These are phyloP conservation scores for Fusarium marasasianum DNA, from an alignment of 2,329 filamentous ascomycete species.

Conservation along the genomic window DNA sequence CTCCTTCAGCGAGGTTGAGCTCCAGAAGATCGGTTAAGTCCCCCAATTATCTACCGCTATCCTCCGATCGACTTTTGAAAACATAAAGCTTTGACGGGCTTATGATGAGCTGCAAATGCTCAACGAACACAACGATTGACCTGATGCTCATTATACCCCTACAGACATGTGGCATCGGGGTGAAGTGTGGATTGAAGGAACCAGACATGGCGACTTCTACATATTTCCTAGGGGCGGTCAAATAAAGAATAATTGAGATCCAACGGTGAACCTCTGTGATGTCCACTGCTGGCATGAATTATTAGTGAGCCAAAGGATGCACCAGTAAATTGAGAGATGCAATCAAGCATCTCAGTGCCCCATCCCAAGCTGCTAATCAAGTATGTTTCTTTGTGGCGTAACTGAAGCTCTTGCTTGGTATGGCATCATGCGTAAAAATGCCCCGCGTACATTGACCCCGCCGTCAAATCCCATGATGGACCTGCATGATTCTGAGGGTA, in stretches of 20 bases:
- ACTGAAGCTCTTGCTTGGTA: background rate
- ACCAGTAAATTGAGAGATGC: too few relatives aligned
- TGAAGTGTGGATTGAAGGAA: background rate
- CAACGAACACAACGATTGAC: background rate
- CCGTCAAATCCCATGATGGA: conserved; percentile 4
- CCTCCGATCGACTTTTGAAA: conserved; percentile 10
- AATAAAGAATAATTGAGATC: conserved; percentile 16
- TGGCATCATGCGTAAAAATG: background rate
- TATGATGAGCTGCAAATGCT: background rate
- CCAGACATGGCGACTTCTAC: background rate
- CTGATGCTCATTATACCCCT: conserved; percentile 21
- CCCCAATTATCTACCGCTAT: background rate
- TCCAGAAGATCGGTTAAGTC: conserved; percentile 68
- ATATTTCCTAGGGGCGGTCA: background rate
- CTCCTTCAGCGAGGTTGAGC: conserved; percentile 70
- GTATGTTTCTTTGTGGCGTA: background rate
- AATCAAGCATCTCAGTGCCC: background rate
- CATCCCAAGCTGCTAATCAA: background rate
- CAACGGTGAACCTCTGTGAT: background rate
- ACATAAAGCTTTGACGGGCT: conserved; percentile 1
- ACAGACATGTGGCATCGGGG: background rate
- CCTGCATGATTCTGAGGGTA: background rate
- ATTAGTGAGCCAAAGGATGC: background rate
- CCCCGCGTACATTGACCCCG: conserved; percentile 15
- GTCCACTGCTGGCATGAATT: background rate